A percentile compares a stretch with the other conserved stretches of the same genome.
Evolutionary conservation across 805 yeast genomes (phyloP).

Genomic region (Yarrowia keelungensis): DNA sequence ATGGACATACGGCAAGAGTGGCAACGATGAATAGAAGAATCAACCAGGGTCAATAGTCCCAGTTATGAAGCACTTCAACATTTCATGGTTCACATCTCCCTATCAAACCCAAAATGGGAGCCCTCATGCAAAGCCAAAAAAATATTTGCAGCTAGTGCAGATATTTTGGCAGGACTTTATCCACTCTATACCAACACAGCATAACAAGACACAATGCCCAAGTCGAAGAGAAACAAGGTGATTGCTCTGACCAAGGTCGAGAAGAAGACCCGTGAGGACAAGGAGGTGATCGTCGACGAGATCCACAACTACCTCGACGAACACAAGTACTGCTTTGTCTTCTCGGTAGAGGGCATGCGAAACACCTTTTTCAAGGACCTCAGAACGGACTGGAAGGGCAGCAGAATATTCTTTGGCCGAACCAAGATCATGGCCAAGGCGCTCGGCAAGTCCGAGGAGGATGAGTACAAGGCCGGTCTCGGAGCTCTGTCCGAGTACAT

Average conservation of each 20-base stretch:
- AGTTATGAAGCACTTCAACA: too few species aligned
- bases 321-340: constrained; percentile 80
- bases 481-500: constrained; percentile 69
- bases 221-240: constrained; percentile 95
- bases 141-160: constrained; percentile 39
- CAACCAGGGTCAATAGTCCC: too few species aligned
- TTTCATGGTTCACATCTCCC: too few species aligned
- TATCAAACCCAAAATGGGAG: constrained; percentile 11
- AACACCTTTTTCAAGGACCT: constrained; percentile 94
- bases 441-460: constrained; percentile 83
- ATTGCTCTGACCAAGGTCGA: constrained; percentile 96
- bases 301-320: constrained; percentile 81
- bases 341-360: constrained; percentile 88
- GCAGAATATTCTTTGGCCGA: constrained; percentile 87
- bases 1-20: neutral
- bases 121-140: constrained; percentile 29
- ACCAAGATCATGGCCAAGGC: constrained; percentile 93
- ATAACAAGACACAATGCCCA: constrained; percentile 69
- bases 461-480: constrained; percentile 87
- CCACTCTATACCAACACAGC: neutral
- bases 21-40: neutral
- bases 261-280: constrained; percentile 92
- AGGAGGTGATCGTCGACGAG: constrained; percentile 89
- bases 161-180: constrained; percentile 24
- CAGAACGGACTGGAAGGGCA: constrained; percentile 91